phyloP scores from a whole-genome alignment of 495 filamentous ascomycete species.

The Extremus antarcticus region DNA sequence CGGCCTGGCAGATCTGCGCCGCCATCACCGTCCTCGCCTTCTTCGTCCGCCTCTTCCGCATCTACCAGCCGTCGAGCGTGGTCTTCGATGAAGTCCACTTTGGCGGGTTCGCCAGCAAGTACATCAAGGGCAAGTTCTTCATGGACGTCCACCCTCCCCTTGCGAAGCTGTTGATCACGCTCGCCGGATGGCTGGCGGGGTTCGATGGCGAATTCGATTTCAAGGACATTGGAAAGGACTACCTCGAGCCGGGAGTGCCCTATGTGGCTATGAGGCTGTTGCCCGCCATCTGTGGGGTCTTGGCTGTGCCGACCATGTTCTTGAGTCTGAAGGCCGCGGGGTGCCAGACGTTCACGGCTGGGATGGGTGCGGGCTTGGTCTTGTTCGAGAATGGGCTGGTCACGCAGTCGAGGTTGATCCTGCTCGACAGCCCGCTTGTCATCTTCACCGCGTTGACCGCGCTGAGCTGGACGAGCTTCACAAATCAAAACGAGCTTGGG shows the following conservation, averaged over 20 bases:
- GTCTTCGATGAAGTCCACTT: slow-evolving; percentile 99
- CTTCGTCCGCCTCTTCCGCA: slow-evolving; percentile 79
- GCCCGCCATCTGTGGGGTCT: slow-evolving; percentile 75
- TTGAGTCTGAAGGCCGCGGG: slow-evolving; percentile 85
- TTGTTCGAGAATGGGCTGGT: slow-evolving; percentile 94
- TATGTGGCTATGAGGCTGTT: slow-evolving; percentile 97
- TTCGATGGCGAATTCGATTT: slow-evolving; percentile 96
- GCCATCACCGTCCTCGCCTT: slow-evolving; percentile 64
- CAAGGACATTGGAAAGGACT: slow-evolving; percentile 99
- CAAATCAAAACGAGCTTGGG: slow-evolving; percentile 92
- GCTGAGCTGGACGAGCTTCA: slow-evolving; percentile 82
- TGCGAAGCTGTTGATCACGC: slow-evolving; percentile 87
- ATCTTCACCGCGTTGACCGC: slow-evolving; percentile 89
- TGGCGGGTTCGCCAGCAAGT: slow-evolving; percentile 94
- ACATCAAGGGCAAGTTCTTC: slow-evolving; percentile 97
- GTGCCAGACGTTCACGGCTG: slow-evolving; percentile 72
- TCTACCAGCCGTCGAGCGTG: slow-evolving; percentile 91
- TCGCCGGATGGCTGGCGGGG: slow-evolving; percentile 89
- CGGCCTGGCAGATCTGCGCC: slow-evolving; percentile 68
- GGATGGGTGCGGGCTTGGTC: slow-evolving; percentile 71
- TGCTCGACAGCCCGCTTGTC: slow-evolving; percentile 90
- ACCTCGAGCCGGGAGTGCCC: slow-evolving; percentile 84
- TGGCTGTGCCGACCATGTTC: slow-evolving; percentile 85
- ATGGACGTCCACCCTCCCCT: slow-evolving; percentile 99
- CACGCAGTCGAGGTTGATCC: slow-evolving; percentile 87